phyloP scores from a whole-genome alignment of 2,329 filamentous ascomycete species.

The Fusarium sp. region DNA sequence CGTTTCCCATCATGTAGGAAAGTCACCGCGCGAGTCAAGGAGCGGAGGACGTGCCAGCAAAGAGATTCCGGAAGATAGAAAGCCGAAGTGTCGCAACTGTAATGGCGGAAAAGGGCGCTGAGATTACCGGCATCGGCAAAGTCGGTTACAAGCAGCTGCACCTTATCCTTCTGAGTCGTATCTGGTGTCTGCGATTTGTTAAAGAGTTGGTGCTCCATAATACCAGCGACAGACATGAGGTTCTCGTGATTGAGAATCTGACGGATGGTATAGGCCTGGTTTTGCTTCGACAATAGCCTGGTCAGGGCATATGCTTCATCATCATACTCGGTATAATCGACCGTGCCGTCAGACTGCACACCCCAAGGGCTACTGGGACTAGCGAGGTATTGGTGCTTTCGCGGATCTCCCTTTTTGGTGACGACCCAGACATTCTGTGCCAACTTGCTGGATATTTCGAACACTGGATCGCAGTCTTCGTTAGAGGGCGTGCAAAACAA shows the following conservation, averaged over 20 bases:
- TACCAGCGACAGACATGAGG: constrained; percentile 59
- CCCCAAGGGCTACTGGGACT: constrained; percentile 23
- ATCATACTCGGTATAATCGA: constrained; percentile 25
- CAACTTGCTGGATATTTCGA: constrained; percentile 51
- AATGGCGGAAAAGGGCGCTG: constrained; percentile 55
- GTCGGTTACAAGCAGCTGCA: constrained; percentile 62
- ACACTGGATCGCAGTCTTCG: constrained; percentile 29
- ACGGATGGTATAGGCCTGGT: constrained; percentile 49
- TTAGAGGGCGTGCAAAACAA: background rate
- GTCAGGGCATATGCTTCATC: constrained; percentile 45
- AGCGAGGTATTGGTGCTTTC: constrained; percentile 54
- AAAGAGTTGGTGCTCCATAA: constrained; percentile 48
- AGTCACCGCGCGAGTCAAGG: constrained; percentile 62
- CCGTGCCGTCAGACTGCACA: constrained; percentile 18
- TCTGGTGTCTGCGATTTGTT: constrained; percentile 23
- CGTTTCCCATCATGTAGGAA: constrained; percentile 66
- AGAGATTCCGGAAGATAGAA: constrained; percentile 64
- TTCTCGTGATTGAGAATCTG: constrained; percentile 64
- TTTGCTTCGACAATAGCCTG: constrained; percentile 35
- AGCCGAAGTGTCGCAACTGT: constrained; percentile 30
- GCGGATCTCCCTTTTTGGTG: constrained; percentile 43
- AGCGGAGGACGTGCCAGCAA: constrained; percentile 68
- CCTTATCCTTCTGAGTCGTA: constrained; percentile 35
- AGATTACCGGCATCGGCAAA: constrained; percentile 66
- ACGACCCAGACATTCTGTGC: constrained; percentile 52